These are phyloP conservation scores for Talaromyces marneffei DNA, from an alignment of 2,329 filamentous ascomycete genomes.

Conservation along the genomic window DNA sequence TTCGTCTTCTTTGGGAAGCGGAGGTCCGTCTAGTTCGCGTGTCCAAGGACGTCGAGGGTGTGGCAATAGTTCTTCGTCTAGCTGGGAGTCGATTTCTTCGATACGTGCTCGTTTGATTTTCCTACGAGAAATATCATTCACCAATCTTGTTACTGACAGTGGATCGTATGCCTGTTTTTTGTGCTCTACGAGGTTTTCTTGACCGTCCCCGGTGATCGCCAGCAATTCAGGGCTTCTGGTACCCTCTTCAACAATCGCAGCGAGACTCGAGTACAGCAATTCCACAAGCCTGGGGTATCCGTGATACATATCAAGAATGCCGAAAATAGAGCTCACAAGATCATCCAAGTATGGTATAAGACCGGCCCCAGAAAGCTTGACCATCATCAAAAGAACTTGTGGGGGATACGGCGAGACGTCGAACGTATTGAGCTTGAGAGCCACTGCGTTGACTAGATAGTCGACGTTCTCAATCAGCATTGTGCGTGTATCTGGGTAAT, in stretches of 20 bases:
- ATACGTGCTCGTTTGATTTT: slow-evolving; percentile 26
- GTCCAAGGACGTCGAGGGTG: slow-evolving; percentile 33
- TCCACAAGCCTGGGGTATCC: slow-evolving; percentile 85
- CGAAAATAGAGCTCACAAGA: slow-evolving; percentile 83
- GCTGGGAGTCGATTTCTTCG: slow-evolving; percentile 20
- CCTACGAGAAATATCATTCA: slow-evolving; percentile 29
- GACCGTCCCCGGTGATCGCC: slow-evolving; percentile 34
- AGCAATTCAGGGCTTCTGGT: slow-evolving; percentile 51
- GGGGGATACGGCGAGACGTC: slow-evolving; percentile 88
- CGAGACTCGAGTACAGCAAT: slow-evolving; percentile 73
- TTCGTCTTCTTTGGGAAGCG: slow-evolving; percentile 21
- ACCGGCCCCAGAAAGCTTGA: slow-evolving; percentile 72
- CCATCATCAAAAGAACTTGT: slow-evolving; percentile 90
- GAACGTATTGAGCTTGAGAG: slow-evolving; percentile 80
- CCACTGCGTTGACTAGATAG: slow-evolving; percentile 91
- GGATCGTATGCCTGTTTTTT: slow-evolving; percentile 27
- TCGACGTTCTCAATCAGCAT: slow-evolving; percentile 88
- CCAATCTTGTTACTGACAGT: slow-evolving; percentile 30
- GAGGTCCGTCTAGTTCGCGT: slow-evolving; percentile 21
- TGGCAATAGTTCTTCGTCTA: slow-evolving; percentile 20
- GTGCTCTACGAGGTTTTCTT: slow-evolving; percentile 21
- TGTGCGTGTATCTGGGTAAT: slow-evolving; percentile 66
- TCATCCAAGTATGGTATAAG: slow-evolving; percentile 88
- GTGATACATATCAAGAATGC: slow-evolving; percentile 88
- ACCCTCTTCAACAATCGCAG: slow-evolving; percentile 77